Evolutionary conservation across 768 basidiomycete genomes (phyloP).

Genomic region (Agaricus subrufescens): DNA sequence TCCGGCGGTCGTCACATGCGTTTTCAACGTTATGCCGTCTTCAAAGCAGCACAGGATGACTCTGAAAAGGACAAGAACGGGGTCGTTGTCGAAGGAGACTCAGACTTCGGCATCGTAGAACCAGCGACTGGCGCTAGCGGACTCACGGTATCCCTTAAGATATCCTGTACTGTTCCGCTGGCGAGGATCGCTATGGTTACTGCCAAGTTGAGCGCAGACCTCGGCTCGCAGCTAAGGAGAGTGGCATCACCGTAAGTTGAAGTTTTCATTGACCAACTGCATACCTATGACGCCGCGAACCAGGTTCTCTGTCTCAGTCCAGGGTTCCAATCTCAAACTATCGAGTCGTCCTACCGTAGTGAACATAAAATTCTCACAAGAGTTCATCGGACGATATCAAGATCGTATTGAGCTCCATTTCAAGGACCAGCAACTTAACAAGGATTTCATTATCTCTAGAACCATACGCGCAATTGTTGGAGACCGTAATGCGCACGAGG

Average conservation of each 20-base stretch:
- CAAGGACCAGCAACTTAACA: slow-evolving; percentile 36
- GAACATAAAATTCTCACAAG: slow-evolving; percentile 27
- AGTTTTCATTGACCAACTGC: neutral
- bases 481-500: slow-evolving; percentile 37
- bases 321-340: slow-evolving; percentile 17
- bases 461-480: slow-evolving; percentile 41
- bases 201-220: neutral
- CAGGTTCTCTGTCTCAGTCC: slow-evolving; percentile 21
- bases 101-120: slow-evolving; percentile 53
- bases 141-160: slow-evolving; percentile 11
- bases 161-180: slow-evolving; percentile 24
- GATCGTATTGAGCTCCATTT: slow-evolving; percentile 52
- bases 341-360: slow-evolving; percentile 23
- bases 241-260: slow-evolving; percentile 9
- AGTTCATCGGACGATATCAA: slow-evolving; percentile 41
- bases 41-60: slow-evolving; percentile 41
- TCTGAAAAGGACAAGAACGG: slow-evolving; percentile 54
- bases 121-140: slow-evolving; percentile 22
- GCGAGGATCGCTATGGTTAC: slow-evolving; percentile 22
- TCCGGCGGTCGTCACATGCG: slow-evolving; percentile 24
- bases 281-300: neutral
- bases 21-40: slow-evolving; percentile 32
- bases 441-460: slow-evolving; percentile 46
- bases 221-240: slow-evolving; percentile 4
- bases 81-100: slow-evolving; percentile 33